Evolutionary conservation across 2,329 filamentous ascomycete genomes (phyloP).

Genomic region (Neospermospora avenae): DNA sequence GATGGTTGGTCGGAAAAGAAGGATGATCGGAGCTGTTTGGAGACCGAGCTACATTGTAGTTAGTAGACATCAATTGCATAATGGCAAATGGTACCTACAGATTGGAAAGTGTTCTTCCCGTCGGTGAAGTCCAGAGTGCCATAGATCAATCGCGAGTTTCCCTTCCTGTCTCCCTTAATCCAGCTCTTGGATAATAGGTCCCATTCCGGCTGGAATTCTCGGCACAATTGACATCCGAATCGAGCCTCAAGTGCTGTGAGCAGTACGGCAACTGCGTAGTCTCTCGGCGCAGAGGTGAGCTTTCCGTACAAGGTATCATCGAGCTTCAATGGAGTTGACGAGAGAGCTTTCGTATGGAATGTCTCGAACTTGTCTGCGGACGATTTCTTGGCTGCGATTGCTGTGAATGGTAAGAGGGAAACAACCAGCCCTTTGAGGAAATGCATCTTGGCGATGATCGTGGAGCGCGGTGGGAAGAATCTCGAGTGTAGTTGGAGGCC

Average conservation of each 20-base stretch:
- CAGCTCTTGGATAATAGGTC: conserved; percentile 82
- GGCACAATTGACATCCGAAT: conserved; percentile 82
- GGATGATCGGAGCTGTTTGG: conserved; percentile 87
- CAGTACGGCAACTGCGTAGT: conserved; percentile 80
- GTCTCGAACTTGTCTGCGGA: conserved; percentile 64
- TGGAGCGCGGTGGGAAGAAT: neutral
- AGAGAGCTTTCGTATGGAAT: conserved; percentile 66
- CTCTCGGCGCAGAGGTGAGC: conserved; percentile 72
- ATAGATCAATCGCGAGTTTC: conserved; percentile 71
- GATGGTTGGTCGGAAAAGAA: conserved; percentile 81
- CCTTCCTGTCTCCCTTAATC: conserved; percentile 77
- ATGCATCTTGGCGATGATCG: conserved; percentile 56
- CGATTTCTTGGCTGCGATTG: conserved; percentile 63
- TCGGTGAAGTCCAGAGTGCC: conserved; percentile 84
- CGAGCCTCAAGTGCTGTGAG: conserved; percentile 81
- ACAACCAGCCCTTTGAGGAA: conserved; percentile 61
- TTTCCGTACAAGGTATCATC: conserved; percentile 72
- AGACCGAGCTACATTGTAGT: conserved; percentile 68
- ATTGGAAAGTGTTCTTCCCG: conserved; percentile 81
- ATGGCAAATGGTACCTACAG: conserved; percentile 50
- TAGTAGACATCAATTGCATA: conserved; percentile 9
- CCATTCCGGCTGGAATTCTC: conserved; percentile 93
- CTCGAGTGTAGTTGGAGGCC: neutral
- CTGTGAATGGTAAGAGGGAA: conserved; percentile 57
- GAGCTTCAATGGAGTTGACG: conserved; percentile 69